Conservation (phyloP, 768 basidiomycete species). For the Tricholoma hemisulphureum region DNA sequence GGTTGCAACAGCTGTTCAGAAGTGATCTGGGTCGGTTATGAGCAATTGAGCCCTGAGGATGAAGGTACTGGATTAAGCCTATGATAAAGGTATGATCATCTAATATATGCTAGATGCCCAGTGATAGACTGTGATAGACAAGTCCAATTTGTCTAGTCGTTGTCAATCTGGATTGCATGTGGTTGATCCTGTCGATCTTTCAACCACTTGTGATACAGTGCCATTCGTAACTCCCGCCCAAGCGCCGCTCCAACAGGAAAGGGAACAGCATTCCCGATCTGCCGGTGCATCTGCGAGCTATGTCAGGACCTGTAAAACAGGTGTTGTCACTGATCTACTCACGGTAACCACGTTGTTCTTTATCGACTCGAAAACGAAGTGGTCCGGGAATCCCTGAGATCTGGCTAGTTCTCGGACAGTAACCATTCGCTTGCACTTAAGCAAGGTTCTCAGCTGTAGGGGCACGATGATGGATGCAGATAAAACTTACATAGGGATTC, state of each 20-base stretch:
- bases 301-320: neutral
- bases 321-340: conserved; percentile 20
- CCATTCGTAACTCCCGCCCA: conserved; percentile 57
- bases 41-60: conserved; percentile 41
- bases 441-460: neutral
- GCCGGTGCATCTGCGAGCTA: conserved; percentile 64
- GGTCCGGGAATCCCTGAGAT: conserved; percentile 80
- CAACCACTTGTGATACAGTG: conserved; percentile 53
- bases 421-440: conserved; percentile 65
- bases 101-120: neutral
- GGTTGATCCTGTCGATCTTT: conserved; percentile 32
- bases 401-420: conserved; percentile 77
- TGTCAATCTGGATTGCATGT: conserved; percentile 36
- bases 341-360: conserved; percentile 60
- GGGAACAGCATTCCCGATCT: conserved; percentile 81
- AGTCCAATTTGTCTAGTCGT: neutral
- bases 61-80: conserved; percentile 8
- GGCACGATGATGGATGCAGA: neutral
- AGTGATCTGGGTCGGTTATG: conserved; percentile 83
- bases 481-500: conserved; percentile 56
- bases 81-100: neutral
- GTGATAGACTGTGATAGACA: too few relatives aligned
- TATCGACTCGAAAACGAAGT: conserved; percentile 59
- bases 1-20: conserved; percentile 79
- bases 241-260: conserved; percentile 63